Conservation (phyloP, 2,329 filamentous ascomycete genomes). For the Metarhizium brunneum region DNA sequence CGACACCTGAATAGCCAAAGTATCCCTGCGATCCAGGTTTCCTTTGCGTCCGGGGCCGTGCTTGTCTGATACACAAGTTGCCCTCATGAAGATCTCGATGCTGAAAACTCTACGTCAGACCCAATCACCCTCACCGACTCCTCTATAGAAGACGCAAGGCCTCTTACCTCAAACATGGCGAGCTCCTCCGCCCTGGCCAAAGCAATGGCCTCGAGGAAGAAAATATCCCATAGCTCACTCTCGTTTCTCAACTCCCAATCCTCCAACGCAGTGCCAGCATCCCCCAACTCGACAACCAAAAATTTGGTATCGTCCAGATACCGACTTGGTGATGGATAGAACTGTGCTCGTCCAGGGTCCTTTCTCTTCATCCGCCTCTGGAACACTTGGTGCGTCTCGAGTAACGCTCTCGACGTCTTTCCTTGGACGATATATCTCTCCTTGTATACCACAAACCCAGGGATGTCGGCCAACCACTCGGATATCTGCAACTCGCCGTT, state of each 20-base stretch:
- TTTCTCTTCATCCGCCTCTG: slow-evolving; percentile 43
- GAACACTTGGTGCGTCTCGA: slow-evolving; percentile 52
- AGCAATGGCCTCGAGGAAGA: slow-evolving; percentile 50
- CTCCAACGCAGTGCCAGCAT: slow-evolving; percentile 51
- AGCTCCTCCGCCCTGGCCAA: slow-evolving; percentile 49
- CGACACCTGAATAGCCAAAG: slow-evolving; percentile 51
- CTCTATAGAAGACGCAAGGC: not conserved
- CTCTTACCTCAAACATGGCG: slow-evolving; percentile 48
- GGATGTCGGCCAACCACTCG: slow-evolving; percentile 53
- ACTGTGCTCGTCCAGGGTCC: slow-evolving; percentile 48
- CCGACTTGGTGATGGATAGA: slow-evolving; percentile 51
- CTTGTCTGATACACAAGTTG: slow-evolving; percentile 49
- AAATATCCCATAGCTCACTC: slow-evolving; percentile 53
- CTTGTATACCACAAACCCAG: slow-evolving; percentile 58
- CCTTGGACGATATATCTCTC: slow-evolving; percentile 52
- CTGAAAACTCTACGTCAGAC: slow-evolving; percentile 22
- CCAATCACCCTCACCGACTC: not conserved
- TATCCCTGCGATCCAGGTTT: slow-evolving; percentile 22
- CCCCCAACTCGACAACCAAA: slow-evolving; percentile 53
- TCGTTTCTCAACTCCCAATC: slow-evolving; percentile 41
- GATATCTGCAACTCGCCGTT: slow-evolving; percentile 53
- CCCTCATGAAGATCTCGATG: slow-evolving; percentile 59
- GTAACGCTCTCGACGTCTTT: slow-evolving; percentile 40
- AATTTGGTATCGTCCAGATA: slow-evolving; percentile 51
- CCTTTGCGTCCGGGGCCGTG: slow-evolving; percentile 22